Evolutionary conservation across 352 stramenopile genomes (phyloP).

Genomic region (Globisporangium yorkense): DNA sequence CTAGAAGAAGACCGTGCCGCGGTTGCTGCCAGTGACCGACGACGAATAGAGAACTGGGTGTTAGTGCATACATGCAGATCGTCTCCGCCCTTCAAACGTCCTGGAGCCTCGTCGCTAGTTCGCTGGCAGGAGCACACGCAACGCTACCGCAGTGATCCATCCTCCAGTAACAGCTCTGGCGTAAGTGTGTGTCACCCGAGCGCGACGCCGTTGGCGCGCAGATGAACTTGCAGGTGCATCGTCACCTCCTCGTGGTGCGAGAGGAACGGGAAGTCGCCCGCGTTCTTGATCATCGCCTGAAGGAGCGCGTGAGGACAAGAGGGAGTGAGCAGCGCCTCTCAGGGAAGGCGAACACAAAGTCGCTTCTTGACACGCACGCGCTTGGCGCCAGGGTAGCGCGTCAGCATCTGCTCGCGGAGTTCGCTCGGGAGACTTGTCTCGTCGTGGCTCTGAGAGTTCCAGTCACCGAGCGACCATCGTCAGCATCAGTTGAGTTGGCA

Average conservation of each 20-base stretch:
- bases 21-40: background rate
- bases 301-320: background rate
- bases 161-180: too few relatives aligned
- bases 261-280: constrained; percentile 63
- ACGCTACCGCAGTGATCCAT: too few relatives aligned
- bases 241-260: constrained; percentile 70
- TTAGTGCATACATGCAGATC: background rate
- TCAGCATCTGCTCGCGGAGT: constrained; percentile 34
- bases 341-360: constrained; percentile 1
- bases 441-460: constrained; percentile 35
- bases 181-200: constrained; percentile 18
- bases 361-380: constrained; percentile 19
- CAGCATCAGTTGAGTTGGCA: background rate
- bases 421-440: constrained; percentile 36
- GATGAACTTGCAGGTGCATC: constrained; percentile 71
- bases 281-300: constrained; percentile 62
- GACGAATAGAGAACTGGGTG: background rate
- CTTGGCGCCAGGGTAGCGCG: constrained; percentile 48
- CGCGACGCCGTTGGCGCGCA: constrained; percentile 49
- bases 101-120: too few relatives aligned
- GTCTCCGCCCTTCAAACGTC: too few relatives aligned
- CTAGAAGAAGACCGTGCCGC: too few relatives aligned
- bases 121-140: too few relatives aligned
- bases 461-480: background rate
- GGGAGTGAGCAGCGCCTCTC: background rate